A percentile compares a stretch with the other conserved stretches of the same genome.
Conservation (phyloP, 352 stramenopile genomes). For the Pythium plurisporium region DNA sequence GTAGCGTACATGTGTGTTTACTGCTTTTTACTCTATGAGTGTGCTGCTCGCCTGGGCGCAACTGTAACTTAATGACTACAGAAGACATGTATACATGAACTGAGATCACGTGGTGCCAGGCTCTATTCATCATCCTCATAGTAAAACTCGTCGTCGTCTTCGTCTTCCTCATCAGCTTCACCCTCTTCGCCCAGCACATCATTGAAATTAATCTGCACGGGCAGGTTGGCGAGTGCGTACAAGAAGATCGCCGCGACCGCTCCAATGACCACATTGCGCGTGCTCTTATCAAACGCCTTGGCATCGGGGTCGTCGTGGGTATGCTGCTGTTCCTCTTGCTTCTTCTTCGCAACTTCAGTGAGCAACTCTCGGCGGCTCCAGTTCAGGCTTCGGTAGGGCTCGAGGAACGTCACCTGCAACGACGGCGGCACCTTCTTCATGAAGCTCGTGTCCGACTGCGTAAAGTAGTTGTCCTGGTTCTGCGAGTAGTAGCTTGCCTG, state of each 20-base stretch:
- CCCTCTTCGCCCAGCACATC: constrained; percentile 38
- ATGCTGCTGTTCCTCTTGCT: constrained; percentile 27
- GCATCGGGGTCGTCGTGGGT: neutral
- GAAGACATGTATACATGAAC: constrained; percentile 8
- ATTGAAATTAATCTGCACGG: constrained; percentile 55
- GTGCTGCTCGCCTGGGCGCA: constrained; percentile 14
- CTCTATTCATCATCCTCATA: constrained; percentile 25
- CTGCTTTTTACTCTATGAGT: constrained; percentile 19
- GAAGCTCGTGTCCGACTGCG: constrained; percentile 39
- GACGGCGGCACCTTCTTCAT: constrained; percentile 64
- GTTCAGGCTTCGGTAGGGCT: constrained; percentile 79
- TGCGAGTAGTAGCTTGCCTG: constrained; percentile 54
- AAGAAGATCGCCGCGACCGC: constrained; percentile 62
- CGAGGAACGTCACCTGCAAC: constrained; percentile 62
- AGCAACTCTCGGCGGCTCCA: constrained; percentile 73
- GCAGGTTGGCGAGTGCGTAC: constrained; percentile 66
- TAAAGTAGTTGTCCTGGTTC: constrained; percentile 76
- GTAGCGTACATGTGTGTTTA: constrained; percentile 7
- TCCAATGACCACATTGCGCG: constrained; percentile 78
- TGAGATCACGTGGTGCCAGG: neutral
- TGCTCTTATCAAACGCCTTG: constrained; percentile 60
- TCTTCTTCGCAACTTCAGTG: constrained; percentile 50
- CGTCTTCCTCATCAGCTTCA: constrained; percentile 32
- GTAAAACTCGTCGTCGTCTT: constrained; percentile 39
- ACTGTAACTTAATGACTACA: constrained; percentile 25